Evolutionary conservation across 352 stramenopile genomes (phyloP), one percentile per base, ranked within the genome.

Genomic region (Phytophthora crassamura): DNA sequence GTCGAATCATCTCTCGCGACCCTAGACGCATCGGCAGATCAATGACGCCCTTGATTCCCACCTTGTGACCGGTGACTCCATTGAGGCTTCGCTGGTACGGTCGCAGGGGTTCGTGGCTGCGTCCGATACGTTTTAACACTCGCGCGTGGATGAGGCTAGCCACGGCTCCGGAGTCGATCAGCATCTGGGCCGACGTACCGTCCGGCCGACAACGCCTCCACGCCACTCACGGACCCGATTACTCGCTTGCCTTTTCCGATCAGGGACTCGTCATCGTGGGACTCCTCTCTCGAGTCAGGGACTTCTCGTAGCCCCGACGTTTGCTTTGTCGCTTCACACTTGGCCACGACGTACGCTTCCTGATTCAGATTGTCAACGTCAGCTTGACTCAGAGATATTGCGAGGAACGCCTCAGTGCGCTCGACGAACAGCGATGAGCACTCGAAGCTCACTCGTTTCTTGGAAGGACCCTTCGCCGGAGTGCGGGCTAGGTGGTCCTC

Each of bases 131-230:
- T 3, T 34, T 48, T 3, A 64, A 28, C 8, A 64, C 14, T 1
- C 16, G 9, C 0, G 11, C 2, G 14, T 57, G 25, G 3, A 64
- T n/a, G 0, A 64, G 30, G 12, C 56, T 64, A 3, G 41, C 53
- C 0, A 61, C 12, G 9, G 41, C 53, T 4, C 53, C 53, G 1
- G 53, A 28, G 22, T 64, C 56, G 1, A 43, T 43, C 1, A 57
- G 36, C 18, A 64, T 34, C 2, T 64, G 14, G 0, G 47, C 28
- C 0, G 56, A 45, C 4, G 15, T 20, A 6, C 28, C 42, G 11
- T 64, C 45, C 46, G 5, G 9, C 18, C 6, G 46, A 51, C 6
- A 61, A 10, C 8, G 30, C 53, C 11, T 61, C 53, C 7, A 39
- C 20, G 3, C 33, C 40, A 7, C n/a, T 20, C 0, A 61, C 40